Percentiles rank a stretch among this genome's conserved stretches.
These are phyloP conservation scores for Kwoniella sp. DNA, from an alignment of 768 basidiomycete genomes.

Conservation along the genomic window DNA sequence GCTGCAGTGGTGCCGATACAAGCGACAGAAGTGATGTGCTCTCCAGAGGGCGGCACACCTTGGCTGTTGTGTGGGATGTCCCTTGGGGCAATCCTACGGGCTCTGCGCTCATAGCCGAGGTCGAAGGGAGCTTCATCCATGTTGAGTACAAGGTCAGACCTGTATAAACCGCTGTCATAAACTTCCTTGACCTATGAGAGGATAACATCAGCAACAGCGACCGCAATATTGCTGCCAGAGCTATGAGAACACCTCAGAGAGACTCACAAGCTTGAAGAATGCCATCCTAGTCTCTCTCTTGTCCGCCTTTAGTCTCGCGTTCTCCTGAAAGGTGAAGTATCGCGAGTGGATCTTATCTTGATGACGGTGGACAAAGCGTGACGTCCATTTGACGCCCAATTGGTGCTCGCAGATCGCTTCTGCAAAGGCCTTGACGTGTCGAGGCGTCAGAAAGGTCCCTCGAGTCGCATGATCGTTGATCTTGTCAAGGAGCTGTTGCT, in stretches of 20 bases:
- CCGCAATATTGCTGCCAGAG: neutral
- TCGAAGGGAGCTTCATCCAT: conserved; percentile 27
- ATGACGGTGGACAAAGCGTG: conserved; percentile 14
- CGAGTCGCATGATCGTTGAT: conserved; percentile 19
- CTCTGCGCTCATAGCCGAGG: conserved; percentile 4
- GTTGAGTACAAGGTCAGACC: conserved; percentile 17
- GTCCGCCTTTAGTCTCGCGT: conserved; percentile 16
- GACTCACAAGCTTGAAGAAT: conserved; percentile 18
- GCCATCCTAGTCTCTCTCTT: conserved; percentile 8
- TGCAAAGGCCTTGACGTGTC: conserved; percentile 17
- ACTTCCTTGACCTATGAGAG: conserved; percentile 16
- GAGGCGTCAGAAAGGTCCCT: conserved; percentile 25
- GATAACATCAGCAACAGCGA: neutral
- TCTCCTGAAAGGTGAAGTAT: conserved; percentile 19
- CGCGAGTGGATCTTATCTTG: neutral
- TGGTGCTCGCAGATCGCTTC: neutral
- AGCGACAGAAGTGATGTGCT: conserved; percentile 17
- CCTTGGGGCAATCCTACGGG: conserved; percentile 11
- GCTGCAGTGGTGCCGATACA: conserved; percentile 1
- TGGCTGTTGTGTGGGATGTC: conserved; percentile 2
- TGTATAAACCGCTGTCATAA: conserved; percentile 9
- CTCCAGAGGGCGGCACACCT: neutral
- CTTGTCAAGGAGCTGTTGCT: neutral
- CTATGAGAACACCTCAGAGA: neutral
- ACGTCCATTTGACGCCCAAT: conserved; percentile 21